Evolutionary conservation across 345 rosid species (phyloP), one percentile per base, ranked within the genome.

Genomic region (Rhodamnia rubescens): DNA sequence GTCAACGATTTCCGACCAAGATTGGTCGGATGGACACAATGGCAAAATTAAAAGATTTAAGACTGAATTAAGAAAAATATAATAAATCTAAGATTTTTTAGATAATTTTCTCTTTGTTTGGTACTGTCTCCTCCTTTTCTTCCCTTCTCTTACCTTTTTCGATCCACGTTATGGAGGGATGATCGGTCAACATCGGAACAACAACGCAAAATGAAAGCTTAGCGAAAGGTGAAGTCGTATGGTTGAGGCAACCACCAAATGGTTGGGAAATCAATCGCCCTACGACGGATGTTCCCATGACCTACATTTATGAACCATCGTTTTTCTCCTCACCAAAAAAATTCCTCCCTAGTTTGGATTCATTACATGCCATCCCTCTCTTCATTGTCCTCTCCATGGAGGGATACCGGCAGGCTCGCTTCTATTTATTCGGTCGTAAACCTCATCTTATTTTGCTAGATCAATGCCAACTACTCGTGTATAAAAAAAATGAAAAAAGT

Each of bases 211-310:
- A 32, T 69, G 78, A 69, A 32, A 69, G 78, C 6, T 75, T 13
- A 4, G 83, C 49, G 55, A 81, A 13, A 26, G n/a, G 14, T 50
- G 50, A 36, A 54, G n/a, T 3, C 42, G 24, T 49, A 32, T 64
- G 74, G 81, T 50, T 14, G 53, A 85, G 87, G 47, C 90, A 87
- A 87, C 88, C 57, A 83, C 86, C 36, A 78, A 78, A 88, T 87
- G 89, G 90, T 87, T 89, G 92, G 90, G 90, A 88, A 85, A 90
- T 89, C 89, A 84, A 40, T 64, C 81, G 88, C 84, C 89, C 90
- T 12, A n/a, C 36, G 78, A 32, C 47, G 32, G 44, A 32, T 2
- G 9, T 69, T 18, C 18, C 78, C 85, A 84, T 47, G 32, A 40
- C 55, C 52, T 58, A 50, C 52, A 51, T 40, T 40, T 27, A 22